A percentile compares a stretch with the other conserved stretches of the same genome.
These are phyloP conservation scores for Pyrenophora seminiperda DNA, from an alignment of 2,329 filamentous ascomycete species.

Conservation along the genomic window DNA sequence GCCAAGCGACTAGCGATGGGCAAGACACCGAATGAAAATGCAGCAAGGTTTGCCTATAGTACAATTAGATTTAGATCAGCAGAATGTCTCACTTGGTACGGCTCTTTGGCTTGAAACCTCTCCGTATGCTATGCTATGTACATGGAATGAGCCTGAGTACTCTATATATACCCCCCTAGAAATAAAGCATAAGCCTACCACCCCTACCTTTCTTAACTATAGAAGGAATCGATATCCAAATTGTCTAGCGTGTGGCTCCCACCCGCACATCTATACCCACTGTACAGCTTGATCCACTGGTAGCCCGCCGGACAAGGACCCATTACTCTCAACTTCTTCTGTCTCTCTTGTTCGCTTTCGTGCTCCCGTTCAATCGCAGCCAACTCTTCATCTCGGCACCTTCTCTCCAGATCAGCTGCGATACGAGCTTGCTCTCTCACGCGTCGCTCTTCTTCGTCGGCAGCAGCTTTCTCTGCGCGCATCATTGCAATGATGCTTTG, in stretches of 20 bases:
- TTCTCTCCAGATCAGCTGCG: slow-evolving; percentile 25
- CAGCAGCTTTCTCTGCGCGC: slow-evolving; percentile 37
- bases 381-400: slow-evolving; percentile 38
- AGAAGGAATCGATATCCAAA: slow-evolving; percentile 11
- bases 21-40: too few relatives aligned
- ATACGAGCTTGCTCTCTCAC: slow-evolving; percentile 27
- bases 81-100: too few relatives aligned
- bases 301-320: slow-evolving; percentile 65
- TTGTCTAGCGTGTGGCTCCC: slow-evolving; percentile 45
- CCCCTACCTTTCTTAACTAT: not conserved
- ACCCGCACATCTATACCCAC: slow-evolving; percentile 67
- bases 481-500: slow-evolving; percentile 21
- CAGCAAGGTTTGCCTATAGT: too few relatives aligned
- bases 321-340: slow-evolving; percentile 57
- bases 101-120: too few relatives aligned
- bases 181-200: too few relatives aligned
- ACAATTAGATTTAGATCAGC: too few relatives aligned
- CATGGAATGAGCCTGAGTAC: too few relatives aligned
- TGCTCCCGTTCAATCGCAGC: slow-evolving; percentile 49
- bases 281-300: slow-evolving; percentile 64
- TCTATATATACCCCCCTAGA: too few relatives aligned
- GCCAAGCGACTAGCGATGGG: too few relatives aligned
- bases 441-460: slow-evolving; percentile 32
- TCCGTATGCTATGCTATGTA: too few relatives aligned
- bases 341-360: slow-evolving; percentile 48